phyloP scores from a whole-genome alignment of 176 grass and related monocot genomes.

The Oryza meridionalis region DNA sequence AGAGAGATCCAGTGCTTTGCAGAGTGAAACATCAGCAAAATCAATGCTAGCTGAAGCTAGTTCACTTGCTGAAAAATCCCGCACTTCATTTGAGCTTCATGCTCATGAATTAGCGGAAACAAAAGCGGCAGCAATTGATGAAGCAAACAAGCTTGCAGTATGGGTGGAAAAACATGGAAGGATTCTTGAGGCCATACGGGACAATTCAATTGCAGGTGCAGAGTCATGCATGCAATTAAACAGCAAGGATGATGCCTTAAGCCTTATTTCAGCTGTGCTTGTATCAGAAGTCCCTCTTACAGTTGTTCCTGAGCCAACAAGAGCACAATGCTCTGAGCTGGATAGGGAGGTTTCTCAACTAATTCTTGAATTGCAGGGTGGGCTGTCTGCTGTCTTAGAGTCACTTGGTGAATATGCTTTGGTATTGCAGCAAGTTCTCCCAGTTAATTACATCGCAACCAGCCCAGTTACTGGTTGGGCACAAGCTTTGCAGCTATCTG shows the following conservation, averaged over 20 bases:
- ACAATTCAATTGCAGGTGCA: conserved; percentile 55
- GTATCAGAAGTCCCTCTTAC: conserved; percentile 88
- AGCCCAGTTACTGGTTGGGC: conserved; percentile 89
- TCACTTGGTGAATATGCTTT: conserved; percentile 75
- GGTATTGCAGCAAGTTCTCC: conserved; percentile 83
- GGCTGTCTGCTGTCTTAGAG: conserved; percentile 66
- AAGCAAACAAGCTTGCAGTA: conserved; percentile 65
- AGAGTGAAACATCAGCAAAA: conserved; percentile 84
- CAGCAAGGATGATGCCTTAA: conserved; percentile 67
- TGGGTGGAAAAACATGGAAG: conserved; percentile 91
- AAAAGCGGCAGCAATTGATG: conserved; percentile 67
- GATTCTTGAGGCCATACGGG: conserved; percentile 74
- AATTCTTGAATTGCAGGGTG: conserved; percentile 79
- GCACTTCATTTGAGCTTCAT: conserved; percentile 75
- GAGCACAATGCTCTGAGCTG: conserved; percentile 82
- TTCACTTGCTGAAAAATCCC: conserved; percentile 70
- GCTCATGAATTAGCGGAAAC: conserved; percentile 75
- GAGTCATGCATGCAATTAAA: conserved; percentile 51
- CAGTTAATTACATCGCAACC: conserved; percentile 72
- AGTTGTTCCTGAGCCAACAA: conserved; percentile 91
- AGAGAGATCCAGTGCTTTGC: conserved; percentile 81
- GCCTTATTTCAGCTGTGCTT: conserved; percentile 79
- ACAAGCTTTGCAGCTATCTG: conserved; percentile 88
- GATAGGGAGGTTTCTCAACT: conserved; percentile 85
- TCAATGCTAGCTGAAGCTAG: conserved; percentile 80